Percentiles rank a stretch among this genome's conserved stretches.
These are phyloP conservation scores for Purshia tridentata DNA, from an alignment of 306 rosid genomes.

Conservation along the genomic window DNA sequence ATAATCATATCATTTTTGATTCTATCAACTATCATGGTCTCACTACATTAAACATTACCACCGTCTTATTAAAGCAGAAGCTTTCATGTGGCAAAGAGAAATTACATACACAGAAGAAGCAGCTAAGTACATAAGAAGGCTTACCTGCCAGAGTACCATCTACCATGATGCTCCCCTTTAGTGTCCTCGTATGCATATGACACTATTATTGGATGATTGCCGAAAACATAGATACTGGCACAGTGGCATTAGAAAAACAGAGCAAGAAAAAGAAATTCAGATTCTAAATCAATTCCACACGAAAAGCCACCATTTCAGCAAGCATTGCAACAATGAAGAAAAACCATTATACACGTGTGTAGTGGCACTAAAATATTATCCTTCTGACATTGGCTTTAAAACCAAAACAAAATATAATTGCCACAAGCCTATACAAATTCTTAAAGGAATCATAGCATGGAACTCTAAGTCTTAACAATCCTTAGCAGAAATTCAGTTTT, in stretches of 20 bases:
- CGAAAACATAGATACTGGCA: conserved; percentile 77
- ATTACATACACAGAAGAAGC: neutral
- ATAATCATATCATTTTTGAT: too few relatives aligned
- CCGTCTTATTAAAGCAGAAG: neutral
- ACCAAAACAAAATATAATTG: neutral
- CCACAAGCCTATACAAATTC: neutral
- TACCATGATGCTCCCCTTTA: conserved; percentile 95
- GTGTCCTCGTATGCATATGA: conserved; percentile 98
- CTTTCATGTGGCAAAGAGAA: neutral
- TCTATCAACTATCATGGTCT: neutral
- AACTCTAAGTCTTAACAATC: neutral
- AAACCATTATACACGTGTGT: neutral
- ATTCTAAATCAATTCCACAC: neutral
- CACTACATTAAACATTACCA: neutral
- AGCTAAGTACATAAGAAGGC: conserved; percentile 22
- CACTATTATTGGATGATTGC: conserved; percentile 97
- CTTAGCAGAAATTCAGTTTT: neutral
- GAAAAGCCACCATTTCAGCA: neutral
- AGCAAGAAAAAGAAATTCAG: conserved; percentile 3
- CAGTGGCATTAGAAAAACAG: conserved; percentile 57
- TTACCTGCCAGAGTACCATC: conserved; percentile 98
- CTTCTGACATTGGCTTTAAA: neutral
- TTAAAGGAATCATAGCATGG: neutral
- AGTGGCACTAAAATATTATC: neutral
- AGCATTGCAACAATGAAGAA: neutral